phyloP scores from a whole-genome alignment of 2,329 filamentous ascomycete species.

The Sporothrix sp. region DNA sequence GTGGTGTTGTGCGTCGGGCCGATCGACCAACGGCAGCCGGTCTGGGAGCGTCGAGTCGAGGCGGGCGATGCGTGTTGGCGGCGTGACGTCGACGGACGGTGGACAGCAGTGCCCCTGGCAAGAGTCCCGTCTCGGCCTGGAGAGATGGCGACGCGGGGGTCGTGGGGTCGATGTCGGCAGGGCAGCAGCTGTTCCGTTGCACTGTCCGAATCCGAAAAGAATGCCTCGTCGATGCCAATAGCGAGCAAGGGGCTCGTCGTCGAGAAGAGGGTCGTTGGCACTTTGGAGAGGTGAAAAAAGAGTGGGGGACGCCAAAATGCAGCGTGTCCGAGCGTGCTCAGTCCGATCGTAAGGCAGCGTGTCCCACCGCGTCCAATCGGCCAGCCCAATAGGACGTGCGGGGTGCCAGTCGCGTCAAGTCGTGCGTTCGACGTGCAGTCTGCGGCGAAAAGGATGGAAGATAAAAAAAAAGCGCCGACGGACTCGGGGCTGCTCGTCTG shows the following conservation, averaged over 20 bases:
- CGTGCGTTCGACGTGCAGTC: neutral
- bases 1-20: neutral
- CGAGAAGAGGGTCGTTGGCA: neutral
- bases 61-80: no score
- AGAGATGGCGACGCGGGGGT: no score
- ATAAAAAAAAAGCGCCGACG: neutral
- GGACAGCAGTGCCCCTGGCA: no score
- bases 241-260: neutral
- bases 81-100: no score
- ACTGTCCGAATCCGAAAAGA: neutral
- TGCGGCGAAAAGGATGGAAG: neutral
- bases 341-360: neutral
- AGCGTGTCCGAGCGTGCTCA: neutral
- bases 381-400: no score
- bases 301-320: slow-evolving; percentile 6
- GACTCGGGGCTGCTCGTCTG: slow-evolving; percentile 3
- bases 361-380: slow-evolving; percentile 6
- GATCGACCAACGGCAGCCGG: neutral
- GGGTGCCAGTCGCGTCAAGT: neutral
- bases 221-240: neutral
- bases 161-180: no score
- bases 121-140: no score
- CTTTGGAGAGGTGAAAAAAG: slow-evolving; percentile 2
- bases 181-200: no score
- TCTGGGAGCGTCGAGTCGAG: neutral